Evolutionary conservation across 768 basidiomycete genomes (phyloP), one percentile per base, ranked within the genome.

Genomic region (Pholiota molesta): DNA sequence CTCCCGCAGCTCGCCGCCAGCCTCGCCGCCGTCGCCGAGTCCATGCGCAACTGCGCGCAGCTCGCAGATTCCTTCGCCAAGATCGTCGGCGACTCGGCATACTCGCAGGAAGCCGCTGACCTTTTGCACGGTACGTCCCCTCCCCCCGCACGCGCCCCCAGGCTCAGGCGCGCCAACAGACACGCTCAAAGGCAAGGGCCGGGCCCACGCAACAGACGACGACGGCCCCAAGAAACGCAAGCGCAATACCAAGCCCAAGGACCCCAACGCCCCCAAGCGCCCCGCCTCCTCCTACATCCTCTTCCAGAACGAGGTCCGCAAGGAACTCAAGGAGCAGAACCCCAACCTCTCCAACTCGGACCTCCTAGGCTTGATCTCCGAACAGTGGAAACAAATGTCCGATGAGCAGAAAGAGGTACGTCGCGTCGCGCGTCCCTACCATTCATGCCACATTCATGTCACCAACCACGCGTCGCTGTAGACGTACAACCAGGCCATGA

Each of bases 181-280:
- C 35, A 47, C 62, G 52, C 57, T 68, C 54, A 74, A 75, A 63
- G 81, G 78, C 63, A 91, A 91, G 73, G 85, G 86, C 70, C 89
- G 86, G 69, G 76, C 78, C 10, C 65, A 69, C 23, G 72, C 69
- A 21, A 79, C 77, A 2, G 82, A 80, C 52, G 74, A 69, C 28
- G 81, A 77, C 23, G 78, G 75, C 54, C 66, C 72, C 52, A 80
- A 80, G 71, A 90, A 86, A 73, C 81, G 84, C 66, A 86, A 82
- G 72, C 83, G 86, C 65, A 79, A 79, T 66, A 78, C 78, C 60
- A 94, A 89, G 75, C 89, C 90, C 68, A 81, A 89, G 74, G 96
- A 99, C 69, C 95, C 95, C 19, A 91, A 95, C 74, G 95, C 95
- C 61, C 97, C 97, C 33, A 97, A 96, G 73, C 89, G 94, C 9